phyloP scores from a whole-genome alignment of 148 eudicot species.

The Chenopodium formosanum region DNA sequence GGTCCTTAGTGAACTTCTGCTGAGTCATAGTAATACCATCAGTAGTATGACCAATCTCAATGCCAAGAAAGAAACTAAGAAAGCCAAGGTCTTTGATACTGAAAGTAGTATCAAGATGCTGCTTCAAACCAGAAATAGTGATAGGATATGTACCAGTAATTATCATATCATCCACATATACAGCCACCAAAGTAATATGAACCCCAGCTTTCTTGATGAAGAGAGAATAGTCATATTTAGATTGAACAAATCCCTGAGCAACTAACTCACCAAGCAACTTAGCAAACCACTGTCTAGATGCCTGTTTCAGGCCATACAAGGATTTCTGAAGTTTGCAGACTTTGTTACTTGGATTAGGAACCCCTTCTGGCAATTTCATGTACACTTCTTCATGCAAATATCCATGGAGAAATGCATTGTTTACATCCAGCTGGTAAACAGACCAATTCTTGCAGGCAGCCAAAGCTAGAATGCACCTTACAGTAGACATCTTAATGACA shows the following conservation, averaged over 20 bases:
- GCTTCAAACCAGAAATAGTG: no score
- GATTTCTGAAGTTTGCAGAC: not conserved
- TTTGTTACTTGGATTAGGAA: not conserved
- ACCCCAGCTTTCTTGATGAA: not conserved
- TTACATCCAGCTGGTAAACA: not conserved
- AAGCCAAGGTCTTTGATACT: not conserved
- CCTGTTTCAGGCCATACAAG: not conserved
- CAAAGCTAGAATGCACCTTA: not conserved
- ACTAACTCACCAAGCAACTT: not conserved
- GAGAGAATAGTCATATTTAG: not conserved
- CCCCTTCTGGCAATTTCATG: not conserved
- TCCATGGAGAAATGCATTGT: not conserved
- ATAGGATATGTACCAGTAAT: not conserved
- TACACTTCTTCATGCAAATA: not conserved
- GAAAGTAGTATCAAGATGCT: not conserved
- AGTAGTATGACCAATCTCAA: no score
- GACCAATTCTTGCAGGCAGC: not conserved
- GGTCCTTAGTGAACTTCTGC: not conserved
- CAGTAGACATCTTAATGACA: not conserved
- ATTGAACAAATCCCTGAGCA: not conserved
- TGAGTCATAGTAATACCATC: not conserved
- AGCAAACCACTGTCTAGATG: not conserved
- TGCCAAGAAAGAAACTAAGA: not conserved
- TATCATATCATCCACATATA: slow-evolving; percentile 2
- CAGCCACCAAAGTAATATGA: not conserved